Conservation (phyloP, 2,329 filamentous ascomycete species). For the Aureobasidium leucospermi region DNA sequence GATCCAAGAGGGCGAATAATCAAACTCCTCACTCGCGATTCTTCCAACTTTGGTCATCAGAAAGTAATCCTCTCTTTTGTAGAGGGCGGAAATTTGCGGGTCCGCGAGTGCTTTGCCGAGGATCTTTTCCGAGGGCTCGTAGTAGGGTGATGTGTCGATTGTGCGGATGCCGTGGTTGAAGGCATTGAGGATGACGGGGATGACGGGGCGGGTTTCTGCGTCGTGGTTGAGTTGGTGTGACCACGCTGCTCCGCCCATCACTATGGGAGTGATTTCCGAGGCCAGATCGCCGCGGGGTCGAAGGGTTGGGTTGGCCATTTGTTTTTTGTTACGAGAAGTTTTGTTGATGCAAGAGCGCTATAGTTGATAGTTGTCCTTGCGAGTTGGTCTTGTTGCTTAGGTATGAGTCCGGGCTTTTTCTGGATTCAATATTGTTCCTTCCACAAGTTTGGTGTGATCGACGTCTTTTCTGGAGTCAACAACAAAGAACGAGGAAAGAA, state of each 20-base stretch:
- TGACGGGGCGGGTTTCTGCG: slow-evolving; percentile 57
- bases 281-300: not conserved
- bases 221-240: slow-evolving; percentile 69
- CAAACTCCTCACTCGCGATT: slow-evolving; percentile 53
- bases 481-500: not conserved
- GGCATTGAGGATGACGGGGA: slow-evolving; percentile 58
- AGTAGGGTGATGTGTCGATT: slow-evolving; percentile 81
- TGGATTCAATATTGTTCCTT: not conserved
- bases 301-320: not conserved
- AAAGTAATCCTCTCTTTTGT: slow-evolving; percentile 50
- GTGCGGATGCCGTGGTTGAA: slow-evolving; percentile 60
- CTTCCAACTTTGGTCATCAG: slow-evolving; percentile 68
- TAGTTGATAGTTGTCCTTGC: not conserved
- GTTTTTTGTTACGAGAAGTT: not conserved
- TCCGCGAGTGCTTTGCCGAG: slow-evolving; percentile 51
- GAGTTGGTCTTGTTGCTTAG: too few relatives aligned
- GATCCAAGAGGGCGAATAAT: slow-evolving; percentile 60
- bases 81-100: slow-evolving; percentile 45
- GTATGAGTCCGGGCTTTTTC: too few relatives aligned
- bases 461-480: not conserved
- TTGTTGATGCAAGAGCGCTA: not conserved
- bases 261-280: slow-evolving; percentile 56
- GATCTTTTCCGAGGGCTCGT: slow-evolving; percentile 69
- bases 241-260: slow-evolving; percentile 77
- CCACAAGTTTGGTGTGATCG: too few relatives aligned